Evolutionary conservation across 768 basidiomycete species (phyloP).

Genomic region (Podaxis sp.): DNA sequence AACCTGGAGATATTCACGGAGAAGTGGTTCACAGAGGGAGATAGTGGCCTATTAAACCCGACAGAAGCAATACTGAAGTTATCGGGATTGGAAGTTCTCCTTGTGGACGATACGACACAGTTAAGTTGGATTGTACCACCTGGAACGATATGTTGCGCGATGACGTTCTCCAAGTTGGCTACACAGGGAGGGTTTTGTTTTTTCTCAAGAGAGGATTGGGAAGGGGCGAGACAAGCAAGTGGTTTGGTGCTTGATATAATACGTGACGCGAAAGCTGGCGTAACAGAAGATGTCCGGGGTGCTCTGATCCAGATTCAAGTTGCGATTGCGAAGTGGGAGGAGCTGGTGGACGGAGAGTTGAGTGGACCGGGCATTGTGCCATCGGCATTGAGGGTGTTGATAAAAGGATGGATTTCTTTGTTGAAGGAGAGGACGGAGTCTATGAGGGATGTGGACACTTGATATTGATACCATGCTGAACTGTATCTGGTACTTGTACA

Average conservation of each 20-base stretch:
- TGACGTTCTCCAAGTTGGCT: neutral
- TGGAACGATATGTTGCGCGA: neutral
- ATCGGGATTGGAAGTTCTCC: neutral
- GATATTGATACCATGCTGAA: neutral
- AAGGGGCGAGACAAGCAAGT: neutral
- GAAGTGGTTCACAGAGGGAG: neutral
- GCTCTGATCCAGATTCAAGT: neutral
- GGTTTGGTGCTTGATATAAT: neutral
- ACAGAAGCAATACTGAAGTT: neutral
- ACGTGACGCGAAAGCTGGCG: neutral
- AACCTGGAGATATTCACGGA: neutral
- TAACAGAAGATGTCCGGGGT: neutral
- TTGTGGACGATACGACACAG: neutral
- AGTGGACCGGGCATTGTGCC: neutral
- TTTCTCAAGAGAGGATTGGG: neutral
- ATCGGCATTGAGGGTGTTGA: neutral
- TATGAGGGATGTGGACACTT: neutral
- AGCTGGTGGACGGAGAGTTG: neutral
- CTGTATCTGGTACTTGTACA: neutral
- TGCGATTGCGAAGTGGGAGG: neutral
- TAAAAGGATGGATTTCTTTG: neutral
- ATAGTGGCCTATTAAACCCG: neutral
- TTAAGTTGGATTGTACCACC: neutral
- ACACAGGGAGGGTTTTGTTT: neutral
- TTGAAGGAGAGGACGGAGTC: neutral